These are phyloP conservation scores for Xylaria longipes DNA, from an alignment of 495 filamentous ascomycete genomes.

Conservation along the genomic window DNA sequence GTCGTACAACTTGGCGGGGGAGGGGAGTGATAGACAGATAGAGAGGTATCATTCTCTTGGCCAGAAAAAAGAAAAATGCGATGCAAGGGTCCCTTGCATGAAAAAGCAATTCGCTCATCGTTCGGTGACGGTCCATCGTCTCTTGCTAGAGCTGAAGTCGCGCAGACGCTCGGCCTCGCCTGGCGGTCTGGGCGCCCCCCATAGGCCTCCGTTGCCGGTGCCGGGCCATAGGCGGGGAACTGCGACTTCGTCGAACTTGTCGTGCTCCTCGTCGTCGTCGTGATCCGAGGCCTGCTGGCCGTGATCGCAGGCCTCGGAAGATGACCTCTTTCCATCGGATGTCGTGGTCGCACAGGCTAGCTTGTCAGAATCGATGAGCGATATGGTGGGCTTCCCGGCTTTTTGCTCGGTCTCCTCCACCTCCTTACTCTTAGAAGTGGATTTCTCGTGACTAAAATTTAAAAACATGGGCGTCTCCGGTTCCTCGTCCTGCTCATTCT, in stretches of 20 bases:
- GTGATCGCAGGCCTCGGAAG: not conserved
- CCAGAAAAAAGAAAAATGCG: not conserved
- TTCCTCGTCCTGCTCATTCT: slow-evolving; percentile 43
- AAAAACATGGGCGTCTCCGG: slow-evolving; percentile 53
- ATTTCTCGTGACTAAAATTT: slow-evolving; percentile 49
- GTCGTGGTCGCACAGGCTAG: not conserved
- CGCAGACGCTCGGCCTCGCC: slow-evolving; percentile 46
- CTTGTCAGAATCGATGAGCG: slow-evolving; percentile 7
- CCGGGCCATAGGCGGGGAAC: slow-evolving; percentile 34
- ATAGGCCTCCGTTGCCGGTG: slow-evolving; percentile 43
- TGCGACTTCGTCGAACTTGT: slow-evolving; percentile 31
- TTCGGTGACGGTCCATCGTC: slow-evolving; percentile 56
- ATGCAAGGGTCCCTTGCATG: not conserved
- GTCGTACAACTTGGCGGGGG: not conserved
- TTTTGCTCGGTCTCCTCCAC: not conserved
- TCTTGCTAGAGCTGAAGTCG: slow-evolving; percentile 47
- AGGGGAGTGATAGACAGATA: not conserved
- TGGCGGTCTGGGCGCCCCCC: slow-evolving; percentile 44
- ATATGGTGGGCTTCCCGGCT: not conserved
- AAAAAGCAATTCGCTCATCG: slow-evolving; percentile 26
- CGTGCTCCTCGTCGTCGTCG: slow-evolving; percentile 32
- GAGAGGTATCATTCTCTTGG: not conserved
- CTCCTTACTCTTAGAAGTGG: slow-evolving; percentile 10
- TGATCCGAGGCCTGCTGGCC: not conserved
- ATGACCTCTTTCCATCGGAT: not conserved